phyloP scores from a whole-genome alignment of 2,329 filamentous ascomycete genomes.

The Hansfordia pulvinata region DNA sequence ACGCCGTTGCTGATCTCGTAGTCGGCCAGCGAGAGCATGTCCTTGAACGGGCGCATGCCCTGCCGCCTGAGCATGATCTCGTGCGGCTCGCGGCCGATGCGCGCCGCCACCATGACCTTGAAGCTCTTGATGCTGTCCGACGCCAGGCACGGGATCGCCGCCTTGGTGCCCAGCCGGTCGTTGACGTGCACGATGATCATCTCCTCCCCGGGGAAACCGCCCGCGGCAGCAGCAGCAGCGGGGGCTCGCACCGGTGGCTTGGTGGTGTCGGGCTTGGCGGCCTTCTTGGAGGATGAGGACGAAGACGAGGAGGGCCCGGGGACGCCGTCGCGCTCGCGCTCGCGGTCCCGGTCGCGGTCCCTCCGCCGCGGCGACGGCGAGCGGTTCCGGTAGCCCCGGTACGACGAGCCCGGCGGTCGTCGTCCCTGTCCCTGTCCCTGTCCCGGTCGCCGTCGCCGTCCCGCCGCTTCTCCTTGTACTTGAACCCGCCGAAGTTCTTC shows the following conservation, averaged over 20 bases:
- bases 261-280: conserved; percentile 12
- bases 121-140: conserved; percentile 75
- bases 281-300: conserved; percentile 10
- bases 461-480: conserved; percentile 42
- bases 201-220: conserved; percentile 40
- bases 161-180: conserved; percentile 91
- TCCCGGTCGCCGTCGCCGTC: conserved; percentile 28
- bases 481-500: conserved; percentile 34
- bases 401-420: conserved; percentile 22
- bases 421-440: conserved; percentile 29
- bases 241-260: conserved; percentile 20
- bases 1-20: conserved; percentile 93
- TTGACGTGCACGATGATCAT: conserved; percentile 95
- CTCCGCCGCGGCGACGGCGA: conserved; percentile 19
- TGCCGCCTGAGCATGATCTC: conserved; percentile 89
- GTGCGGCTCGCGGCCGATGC: conserved; percentile 77
- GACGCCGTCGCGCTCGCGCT: conserved; percentile 21
- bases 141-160: conserved; percentile 78
- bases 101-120: conserved; percentile 81
- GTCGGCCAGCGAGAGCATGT: conserved; percentile 74
- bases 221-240: conserved; percentile 12
- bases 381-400: conserved; percentile 37
- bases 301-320: conserved; percentile 7
- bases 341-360: conserved; percentile 21
- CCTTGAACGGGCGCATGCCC: conserved; percentile 87